Evolutionary conservation across 257 asterid species (phyloP).

Genomic region (Phtheirospermum japonicum): DNA sequence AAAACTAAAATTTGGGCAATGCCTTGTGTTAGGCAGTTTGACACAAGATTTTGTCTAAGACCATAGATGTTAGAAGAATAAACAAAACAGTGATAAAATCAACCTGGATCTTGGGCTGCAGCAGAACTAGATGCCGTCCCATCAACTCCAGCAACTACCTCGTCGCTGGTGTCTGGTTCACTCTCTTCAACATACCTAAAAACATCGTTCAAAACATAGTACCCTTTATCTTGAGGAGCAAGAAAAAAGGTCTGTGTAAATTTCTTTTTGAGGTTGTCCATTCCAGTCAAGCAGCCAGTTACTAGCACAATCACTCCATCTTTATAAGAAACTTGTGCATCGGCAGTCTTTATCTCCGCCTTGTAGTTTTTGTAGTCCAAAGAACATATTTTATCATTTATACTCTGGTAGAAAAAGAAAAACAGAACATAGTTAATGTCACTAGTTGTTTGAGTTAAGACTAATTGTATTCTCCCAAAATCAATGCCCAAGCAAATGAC

Average conservation of each 20-base stretch:
- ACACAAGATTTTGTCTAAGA: too few species aligned
- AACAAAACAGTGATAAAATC: slow-evolving; percentile 19
- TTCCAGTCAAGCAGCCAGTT: slow-evolving; percentile 86
- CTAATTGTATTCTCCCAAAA: too few species aligned
- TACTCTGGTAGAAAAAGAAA: slow-evolving; percentile 49
- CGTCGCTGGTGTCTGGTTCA: slow-evolving; percentile 39
- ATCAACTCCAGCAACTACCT: slow-evolving; percentile 35
- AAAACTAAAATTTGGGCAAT: too few species aligned
- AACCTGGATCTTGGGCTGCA: slow-evolving; percentile 58
- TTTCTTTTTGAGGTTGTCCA: slow-evolving; percentile 59
- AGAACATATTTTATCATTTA: slow-evolving; percentile 72
- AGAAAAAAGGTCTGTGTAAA: slow-evolving; percentile 86
- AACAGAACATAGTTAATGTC: slow-evolving; percentile 15
- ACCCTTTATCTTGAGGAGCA: slow-evolving; percentile 94
- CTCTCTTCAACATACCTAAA: slow-evolving; percentile 67
- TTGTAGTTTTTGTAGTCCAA: slow-evolving; percentile 86
- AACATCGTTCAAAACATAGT: slow-evolving; percentile 77
- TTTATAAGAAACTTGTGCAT: slow-evolving; percentile 77
- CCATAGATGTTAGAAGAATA: slow-evolving; percentile 23
- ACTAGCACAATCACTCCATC: slow-evolving; percentile 81
- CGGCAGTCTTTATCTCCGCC: slow-evolving; percentile 89
- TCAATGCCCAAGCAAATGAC: too few species aligned
- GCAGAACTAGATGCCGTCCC: slow-evolving; percentile 36
- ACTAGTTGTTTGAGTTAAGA: background rate
- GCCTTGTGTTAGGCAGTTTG: too few species aligned